These are phyloP conservation scores for Besnoitia besnoiti DNA, from an alignment of 169 alveolate genomes.

Conservation along the genomic window DNA sequence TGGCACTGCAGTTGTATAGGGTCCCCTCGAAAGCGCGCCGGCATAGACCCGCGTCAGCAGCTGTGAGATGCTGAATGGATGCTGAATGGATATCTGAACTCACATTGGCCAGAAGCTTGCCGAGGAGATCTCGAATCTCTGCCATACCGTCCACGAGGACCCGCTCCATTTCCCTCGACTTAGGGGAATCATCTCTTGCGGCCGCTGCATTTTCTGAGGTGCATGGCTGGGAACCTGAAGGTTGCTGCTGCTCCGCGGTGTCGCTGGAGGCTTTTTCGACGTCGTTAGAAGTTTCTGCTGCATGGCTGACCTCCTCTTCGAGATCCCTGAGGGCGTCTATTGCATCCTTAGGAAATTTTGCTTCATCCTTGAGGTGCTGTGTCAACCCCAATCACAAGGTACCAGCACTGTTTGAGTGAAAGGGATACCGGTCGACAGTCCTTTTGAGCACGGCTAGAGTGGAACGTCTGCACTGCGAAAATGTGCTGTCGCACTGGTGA, in stretches of 20 bases:
- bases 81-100: neutral
- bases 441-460: no score
- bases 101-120: neutral
- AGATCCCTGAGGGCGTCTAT: neutral
- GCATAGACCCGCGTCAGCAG: no score
- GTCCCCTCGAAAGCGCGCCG: no score
- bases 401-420: no score
- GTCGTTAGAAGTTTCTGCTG: neutral
- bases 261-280: no score
- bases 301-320: constrained; percentile 12
- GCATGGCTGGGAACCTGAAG: neutral
- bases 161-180: neutral
- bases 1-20: no score
- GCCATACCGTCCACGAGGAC: neutral
- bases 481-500: no score
- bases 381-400: neutral
- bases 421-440: neutral
- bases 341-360: neutral
- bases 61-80: no score
- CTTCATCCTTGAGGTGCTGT: neutral
- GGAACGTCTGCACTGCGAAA: no score
- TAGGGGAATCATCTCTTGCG: neutral
- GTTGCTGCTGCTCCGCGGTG: neutral
- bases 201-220: neutral
- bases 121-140: neutral